Evolutionary conservation across 2,329 filamentous ascomycete genomes (phyloP), one percentile per base, ranked within the genome.

Genomic region (Monilinia aucupariae): DNA sequence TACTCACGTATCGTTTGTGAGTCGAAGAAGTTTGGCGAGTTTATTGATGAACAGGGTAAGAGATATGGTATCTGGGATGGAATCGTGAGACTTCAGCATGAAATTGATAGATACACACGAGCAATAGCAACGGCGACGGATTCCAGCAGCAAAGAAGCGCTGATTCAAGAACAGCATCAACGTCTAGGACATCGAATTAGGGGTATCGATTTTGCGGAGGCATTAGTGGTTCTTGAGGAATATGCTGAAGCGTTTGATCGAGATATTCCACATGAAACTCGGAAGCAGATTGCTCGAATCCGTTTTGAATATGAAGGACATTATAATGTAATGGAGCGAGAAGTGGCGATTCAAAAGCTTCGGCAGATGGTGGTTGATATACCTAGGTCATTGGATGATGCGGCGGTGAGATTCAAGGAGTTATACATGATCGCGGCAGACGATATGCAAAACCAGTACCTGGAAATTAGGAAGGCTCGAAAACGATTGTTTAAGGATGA

Each of bases 201-300:
- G 1, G 41, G 52, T 13, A 54, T 54, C 2, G 52, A 54, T 41
- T 54, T 54, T 12, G 22, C 52, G 17, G 22, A 41, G 37, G 32
- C 27, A 5, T 15, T 63, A 8, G n/a, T 56, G 1, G 22, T 58
- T 4, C 27, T 64, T 2, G 39, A 61, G 34, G 52, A 56, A 13
- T 65, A 53, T 48, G 51, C 52, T 8, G 22, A 32, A 13, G 25
- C 64, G 7, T 63, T 65, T 8, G 2, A 34, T 9, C 54, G 61
- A 25, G 61, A 65, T 10, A 41, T 56, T 4, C 56, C 64, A n/a
- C 37, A 52, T 13, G 25, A 56, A 1, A 61, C 34, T 13, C 52
- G 37, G 5, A 39, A 39, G 2, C 52, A 54, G 8, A 27, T 54
- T 6, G 52, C 22, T 2, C 22, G 25, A 1, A n/a, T 54, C 5